Evolutionary conservation across 345 rosid genomes (phyloP), one percentile per base, ranked within the genome.

Genomic region (Syzygium aromaticum): DNA sequence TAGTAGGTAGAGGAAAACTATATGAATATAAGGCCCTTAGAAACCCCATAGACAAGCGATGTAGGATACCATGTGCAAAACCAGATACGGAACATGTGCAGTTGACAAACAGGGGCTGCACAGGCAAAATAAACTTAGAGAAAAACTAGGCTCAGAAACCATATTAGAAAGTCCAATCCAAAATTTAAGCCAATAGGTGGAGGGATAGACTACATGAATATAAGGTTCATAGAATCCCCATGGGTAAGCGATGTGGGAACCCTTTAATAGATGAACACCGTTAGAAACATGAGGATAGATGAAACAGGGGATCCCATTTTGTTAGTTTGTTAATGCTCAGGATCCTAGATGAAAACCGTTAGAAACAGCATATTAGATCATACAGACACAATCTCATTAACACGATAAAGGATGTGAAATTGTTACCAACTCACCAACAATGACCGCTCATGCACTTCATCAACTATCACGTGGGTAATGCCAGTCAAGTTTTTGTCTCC

Each of bases 391-490:
- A 84, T 84, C 17, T n/a, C 43, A 52, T 54, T 21, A 84, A 28
- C 40, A 84, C 6, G 13, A 84, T 51, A 28, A 43, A 51, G 73
- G 40, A 28, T 52, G 38, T 84, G 43, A 84, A 84, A n/a, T 54
- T 15, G 85, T 52, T 28, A 33, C 54, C 38, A 86, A 93, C 96
- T 92, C 86, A 95, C 99, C 99, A 94, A 88, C 90, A 95, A 93
- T 54, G 98, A 97, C 52, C 99, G 94, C 90, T 97, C 99, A 89
- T 97, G 99, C 86, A 97, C 98, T 94, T 97, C 99, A 90, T 97
- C 99, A 61, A 96, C 99, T 85, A 97, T 94, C 84, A 97, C 92
- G 89, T 97, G 98, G 84, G 94, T 95, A 89, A 97, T 88, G 43
- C 95, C 95, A 25, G 91, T 92, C 95, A 96, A 91, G 88, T 88